A percentile compares a stretch with the other conserved stretches of the same genome.
Evolutionary conservation across 2,329 filamentous ascomycete genomes (phyloP).

Genomic region (Fusarium compactum): DNA sequence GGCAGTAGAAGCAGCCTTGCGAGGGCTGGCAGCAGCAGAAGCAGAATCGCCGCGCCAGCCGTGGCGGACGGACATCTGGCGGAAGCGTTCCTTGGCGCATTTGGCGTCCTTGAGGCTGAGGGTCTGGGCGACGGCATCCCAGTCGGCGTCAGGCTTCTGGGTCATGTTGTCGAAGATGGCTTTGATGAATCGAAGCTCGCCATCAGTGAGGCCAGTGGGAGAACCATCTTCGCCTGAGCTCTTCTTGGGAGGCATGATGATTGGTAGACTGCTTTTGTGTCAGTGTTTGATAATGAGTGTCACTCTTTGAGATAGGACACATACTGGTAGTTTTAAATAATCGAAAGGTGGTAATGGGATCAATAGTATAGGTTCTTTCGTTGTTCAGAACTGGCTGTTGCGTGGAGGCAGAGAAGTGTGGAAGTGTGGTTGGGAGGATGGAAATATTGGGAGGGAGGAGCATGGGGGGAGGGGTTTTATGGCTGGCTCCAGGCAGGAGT

Average conservation of each 20-base stretch:
- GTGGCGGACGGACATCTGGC: constrained; percentile 56
- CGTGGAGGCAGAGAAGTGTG: neutral
- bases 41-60: constrained; percentile 52
- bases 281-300: neutral
- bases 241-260: constrained; percentile 52
- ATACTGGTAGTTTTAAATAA: constrained; percentile 3
- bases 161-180: constrained; percentile 58
- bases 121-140: constrained; percentile 53
- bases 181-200: constrained; percentile 56
- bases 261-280: constrained; percentile 12
- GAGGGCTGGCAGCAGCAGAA: constrained; percentile 36
- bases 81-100: constrained; percentile 58
- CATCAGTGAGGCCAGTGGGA: constrained; percentile 49
- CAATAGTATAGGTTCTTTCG: neutral
- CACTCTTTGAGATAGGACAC: neutral
- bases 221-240: constrained; percentile 33
- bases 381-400: neutral
- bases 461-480: constrained; percentile 7
- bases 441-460: constrained; percentile 14
- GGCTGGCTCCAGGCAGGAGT: neutral
- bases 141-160: constrained; percentile 57
- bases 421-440: constrained; percentile 13
- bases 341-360: neutral
- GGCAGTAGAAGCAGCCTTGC: constrained; percentile 45
- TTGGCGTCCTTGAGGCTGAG: constrained; percentile 56